Conservation (phyloP, 257 asterid species). For the Nicotiana obtusifolia region DNA sequence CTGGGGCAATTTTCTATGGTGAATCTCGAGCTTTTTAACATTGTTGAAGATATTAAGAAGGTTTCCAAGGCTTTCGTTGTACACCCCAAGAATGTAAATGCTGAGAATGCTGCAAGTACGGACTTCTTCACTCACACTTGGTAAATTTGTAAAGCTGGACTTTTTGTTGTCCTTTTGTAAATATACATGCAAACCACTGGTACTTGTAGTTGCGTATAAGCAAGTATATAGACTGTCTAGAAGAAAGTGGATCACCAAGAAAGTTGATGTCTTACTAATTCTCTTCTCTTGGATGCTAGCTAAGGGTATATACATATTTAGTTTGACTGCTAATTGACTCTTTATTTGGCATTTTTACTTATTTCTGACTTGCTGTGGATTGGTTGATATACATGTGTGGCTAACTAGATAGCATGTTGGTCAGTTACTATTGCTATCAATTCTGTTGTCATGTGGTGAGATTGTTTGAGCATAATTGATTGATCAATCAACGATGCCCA, state of each 20-base stretch:
- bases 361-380: background rate
- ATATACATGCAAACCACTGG: background rate
- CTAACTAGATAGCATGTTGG: background rate
- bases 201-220: background rate
- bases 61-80: slow-evolving; percentile 96
- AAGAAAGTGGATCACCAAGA: background rate
- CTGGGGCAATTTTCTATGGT: slow-evolving; percentile 96
- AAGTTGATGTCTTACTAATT: background rate
- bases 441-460: background rate
- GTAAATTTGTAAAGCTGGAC: background rate
- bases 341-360: background rate
- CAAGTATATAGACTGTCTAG: background rate
- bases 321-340: background rate
- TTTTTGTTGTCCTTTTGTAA: background rate
- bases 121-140: slow-evolving; percentile 4
- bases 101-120: slow-evolving; percentile 86
- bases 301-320: background rate
- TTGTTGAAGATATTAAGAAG: slow-evolving; percentile 86
- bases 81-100: slow-evolving; percentile 90
- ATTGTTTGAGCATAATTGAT: background rate
- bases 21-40: slow-evolving; percentile 86
- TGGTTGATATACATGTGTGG: background rate
- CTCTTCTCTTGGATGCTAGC: slow-evolving; percentile 1
- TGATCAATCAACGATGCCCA: background rate
- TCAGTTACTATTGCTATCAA: background rate